Percentiles rank a stretch among this genome's conserved stretches.
These are phyloP conservation scores for Mucor ambiguus DNA, from an alignment of 371 early-diverging fungal genomes.

Conservation along the genomic window DNA sequence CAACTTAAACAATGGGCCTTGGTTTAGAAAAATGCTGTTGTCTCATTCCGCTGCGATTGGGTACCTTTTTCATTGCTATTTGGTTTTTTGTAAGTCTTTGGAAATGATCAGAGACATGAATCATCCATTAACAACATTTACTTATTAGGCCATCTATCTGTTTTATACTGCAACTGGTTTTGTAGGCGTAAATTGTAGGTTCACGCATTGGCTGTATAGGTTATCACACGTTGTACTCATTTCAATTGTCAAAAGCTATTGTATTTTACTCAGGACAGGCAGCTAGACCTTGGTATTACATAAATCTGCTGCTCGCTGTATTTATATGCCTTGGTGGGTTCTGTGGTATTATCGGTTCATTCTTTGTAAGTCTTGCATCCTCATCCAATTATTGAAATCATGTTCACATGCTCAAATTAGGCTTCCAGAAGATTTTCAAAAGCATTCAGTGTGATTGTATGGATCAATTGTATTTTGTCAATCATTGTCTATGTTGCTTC, in stretches of 20 bases:
- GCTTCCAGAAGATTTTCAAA: conserved; percentile 29
- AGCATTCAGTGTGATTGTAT: conserved; percentile 30
- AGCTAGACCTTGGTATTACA: conserved; percentile 28
- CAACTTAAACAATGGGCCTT: conserved; percentile 34
- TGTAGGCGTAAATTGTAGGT: conserved; percentile 31
- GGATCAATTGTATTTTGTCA: conserved; percentile 25
- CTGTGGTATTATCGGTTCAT: conserved; percentile 28
- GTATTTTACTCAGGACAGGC: conserved; percentile 30
- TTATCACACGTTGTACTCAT: not conserved
- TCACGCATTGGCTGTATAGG: not conserved
- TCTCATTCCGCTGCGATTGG: conserved; percentile 48
- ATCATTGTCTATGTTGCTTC: conserved; percentile 21
- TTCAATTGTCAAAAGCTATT: conserved; percentile 14
- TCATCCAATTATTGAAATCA: not conserved
- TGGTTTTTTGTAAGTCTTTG: conserved; percentile 45
- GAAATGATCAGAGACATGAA: not conserved
- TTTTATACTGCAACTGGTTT: conserved; percentile 33
- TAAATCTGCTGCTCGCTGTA: conserved; percentile 25
- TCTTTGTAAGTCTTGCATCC: conserved; percentile 15
- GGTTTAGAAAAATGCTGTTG: conserved; percentile 54
- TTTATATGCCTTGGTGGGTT: conserved; percentile 30
- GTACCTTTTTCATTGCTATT: conserved; percentile 48
- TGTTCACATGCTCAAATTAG: not conserved
- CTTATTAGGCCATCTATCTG: conserved; percentile 22
- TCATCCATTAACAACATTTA: not conserved